These are phyloP conservation scores for Boeremia lycopersici DNA, from an alignment of 2,329 filamentous ascomycete species.

Conservation along the genomic window DNA sequence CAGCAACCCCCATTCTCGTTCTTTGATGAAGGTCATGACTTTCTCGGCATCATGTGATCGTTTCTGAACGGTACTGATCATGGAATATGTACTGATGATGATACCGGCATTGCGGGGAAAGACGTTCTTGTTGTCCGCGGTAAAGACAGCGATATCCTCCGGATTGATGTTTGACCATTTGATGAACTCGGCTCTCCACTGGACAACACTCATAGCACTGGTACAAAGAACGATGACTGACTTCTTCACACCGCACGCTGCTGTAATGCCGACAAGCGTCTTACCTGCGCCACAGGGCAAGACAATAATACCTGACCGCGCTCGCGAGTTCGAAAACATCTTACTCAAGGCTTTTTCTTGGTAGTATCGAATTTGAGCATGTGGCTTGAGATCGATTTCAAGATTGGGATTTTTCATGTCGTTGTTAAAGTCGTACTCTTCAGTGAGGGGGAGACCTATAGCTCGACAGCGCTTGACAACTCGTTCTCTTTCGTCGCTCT, in stretches of 20 bases:
- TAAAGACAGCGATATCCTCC: slow-evolving; percentile 92
- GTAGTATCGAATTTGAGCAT: slow-evolving; percentile 89
- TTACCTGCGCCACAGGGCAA: slow-evolving; percentile 96
- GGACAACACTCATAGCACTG: slow-evolving; percentile 95
- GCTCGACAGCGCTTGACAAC: slow-evolving; percentile 90
- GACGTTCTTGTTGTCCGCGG: slow-evolving; percentile 84
- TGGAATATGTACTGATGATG: slow-evolving; percentile 96
- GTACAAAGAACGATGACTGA: slow-evolving; percentile 94
- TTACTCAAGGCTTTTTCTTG: slow-evolving; percentile 98
- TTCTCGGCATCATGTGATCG: slow-evolving; percentile 92
- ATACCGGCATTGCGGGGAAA: slow-evolving; percentile 92
- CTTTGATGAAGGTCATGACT: slow-evolving; percentile 93
- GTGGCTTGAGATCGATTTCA: slow-evolving; percentile 89
- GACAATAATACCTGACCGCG: slow-evolving; percentile 96
- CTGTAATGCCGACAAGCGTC: slow-evolving; percentile 96
- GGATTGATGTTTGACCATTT: slow-evolving; percentile 99
- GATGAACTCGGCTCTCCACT: slow-evolving; percentile 95
- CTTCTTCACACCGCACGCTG: slow-evolving; percentile 97
- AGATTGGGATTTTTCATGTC: slow-evolving; percentile 88
- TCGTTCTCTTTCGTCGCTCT: slow-evolving; percentile 77
- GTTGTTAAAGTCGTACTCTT: slow-evolving; percentile 97
- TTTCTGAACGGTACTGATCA: slow-evolving; percentile 92
- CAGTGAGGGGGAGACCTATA: slow-evolving; percentile 83
- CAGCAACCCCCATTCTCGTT: slow-evolving; percentile 95
- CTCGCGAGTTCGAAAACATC: slow-evolving; percentile 98